phyloP scores from a whole-genome alignment of 306 rosid genomes.

The Clitoria ternatea region DNA sequence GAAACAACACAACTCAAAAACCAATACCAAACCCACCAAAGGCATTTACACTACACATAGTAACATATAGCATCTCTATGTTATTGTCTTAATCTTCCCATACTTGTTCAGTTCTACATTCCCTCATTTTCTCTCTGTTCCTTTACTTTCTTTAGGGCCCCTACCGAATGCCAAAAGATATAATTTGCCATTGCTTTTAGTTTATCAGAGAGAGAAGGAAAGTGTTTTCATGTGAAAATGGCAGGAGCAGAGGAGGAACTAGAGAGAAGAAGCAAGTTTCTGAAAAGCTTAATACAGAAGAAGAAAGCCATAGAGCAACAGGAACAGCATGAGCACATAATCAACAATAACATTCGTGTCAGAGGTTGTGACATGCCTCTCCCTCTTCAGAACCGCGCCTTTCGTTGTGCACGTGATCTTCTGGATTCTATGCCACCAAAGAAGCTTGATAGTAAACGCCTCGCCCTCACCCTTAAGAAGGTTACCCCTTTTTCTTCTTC shows the following conservation, averaged over 20 bases:
- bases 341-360: constrained; percentile 37
- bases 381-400: constrained; percentile 69
- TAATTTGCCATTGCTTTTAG: constrained; percentile 34
- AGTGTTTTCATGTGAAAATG: constrained; percentile 32
- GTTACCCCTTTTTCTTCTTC: constrained; percentile 18
- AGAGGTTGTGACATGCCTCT: constrained; percentile 84
- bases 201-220: constrained; percentile 8
- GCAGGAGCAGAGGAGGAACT: constrained; percentile 81
- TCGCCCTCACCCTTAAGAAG: constrained; percentile 88
- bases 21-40: constrained; percentile 27
- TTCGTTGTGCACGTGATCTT: constrained; percentile 63
- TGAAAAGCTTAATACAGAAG: constrained; percentile 67
- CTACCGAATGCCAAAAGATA: constrained; percentile 32
- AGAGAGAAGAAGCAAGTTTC: constrained; percentile 83
- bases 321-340: constrained; percentile 45
- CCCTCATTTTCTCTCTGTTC: not conserved
- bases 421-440: constrained; percentile 77
- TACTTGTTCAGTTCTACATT: not conserved
- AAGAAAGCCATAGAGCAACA: constrained; percentile 71
- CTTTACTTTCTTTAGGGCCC: constrained; percentile 23
- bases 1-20: constrained; percentile 9
- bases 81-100: constrained; percentile 4
- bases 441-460: constrained; percentile 79
- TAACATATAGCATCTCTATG: not conserved
- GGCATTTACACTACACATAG: not conserved